Evolutionary conservation across 345 rosid genomes (phyloP).

Genomic region (Orychophragmus violaceus): DNA sequence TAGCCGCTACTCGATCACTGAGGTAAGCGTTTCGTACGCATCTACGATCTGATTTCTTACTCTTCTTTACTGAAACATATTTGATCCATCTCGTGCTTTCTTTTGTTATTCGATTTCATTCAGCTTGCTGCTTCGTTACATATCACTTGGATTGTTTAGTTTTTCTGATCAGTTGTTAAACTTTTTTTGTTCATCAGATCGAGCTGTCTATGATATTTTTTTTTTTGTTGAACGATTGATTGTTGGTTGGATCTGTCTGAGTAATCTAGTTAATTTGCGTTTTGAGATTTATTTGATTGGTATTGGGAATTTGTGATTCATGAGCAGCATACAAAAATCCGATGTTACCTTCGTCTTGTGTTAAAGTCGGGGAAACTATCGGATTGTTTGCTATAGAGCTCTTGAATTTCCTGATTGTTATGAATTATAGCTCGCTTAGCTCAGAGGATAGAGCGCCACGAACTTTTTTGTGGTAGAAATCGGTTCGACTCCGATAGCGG

Average conservation of each 20-base stretch:
- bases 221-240: background rate
- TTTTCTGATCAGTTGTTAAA: background rate
- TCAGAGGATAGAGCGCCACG: conserved; percentile 18
- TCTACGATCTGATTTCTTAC: background rate
- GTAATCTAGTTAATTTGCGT: background rate
- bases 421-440: background rate
- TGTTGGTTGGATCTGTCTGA: too few species aligned
- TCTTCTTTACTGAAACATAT: background rate
- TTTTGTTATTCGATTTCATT: background rate
- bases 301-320: background rate
- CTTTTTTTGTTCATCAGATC: background rate
- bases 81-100: background rate
- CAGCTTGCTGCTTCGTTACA: background rate
- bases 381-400: background rate
- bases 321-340: background rate
- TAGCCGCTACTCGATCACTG: background rate
- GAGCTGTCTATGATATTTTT: too few species aligned
- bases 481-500: conserved; percentile 26
- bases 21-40: background rate
- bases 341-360: background rate
- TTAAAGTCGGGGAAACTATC: background rate
- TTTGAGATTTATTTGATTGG: background rate
- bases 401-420: background rate
- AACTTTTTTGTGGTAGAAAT: conserved; percentile 17
- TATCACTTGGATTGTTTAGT: background rate